A percentile compares a stretch with the other conserved stretches of the same genome.
phyloP scores from a whole-genome alignment of 2,329 filamentous ascomycete species.

The Zymoseptoria brevis region DNA sequence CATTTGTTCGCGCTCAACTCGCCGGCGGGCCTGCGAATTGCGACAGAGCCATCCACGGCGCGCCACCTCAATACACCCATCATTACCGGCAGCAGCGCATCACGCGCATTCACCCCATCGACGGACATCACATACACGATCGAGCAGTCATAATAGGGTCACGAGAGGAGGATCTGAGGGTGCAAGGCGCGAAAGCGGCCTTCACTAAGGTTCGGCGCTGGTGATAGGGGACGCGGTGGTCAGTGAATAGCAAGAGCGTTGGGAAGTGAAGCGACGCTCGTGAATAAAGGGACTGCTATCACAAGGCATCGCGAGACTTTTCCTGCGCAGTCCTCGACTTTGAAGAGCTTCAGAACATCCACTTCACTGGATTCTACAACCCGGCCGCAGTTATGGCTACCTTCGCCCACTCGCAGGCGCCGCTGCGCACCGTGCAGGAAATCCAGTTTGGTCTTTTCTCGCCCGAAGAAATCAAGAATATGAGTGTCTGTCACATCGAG shows the following conservation, averaged over 20 bases:
- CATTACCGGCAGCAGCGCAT: conserved; percentile 14
- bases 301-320: neutral
- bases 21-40: conserved; percentile 26
- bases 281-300: conserved; percentile 6
- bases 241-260: conserved; percentile 3
- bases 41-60: conserved; percentile 8
- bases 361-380: neutral
- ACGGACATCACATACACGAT: conserved; percentile 13
- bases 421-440: conserved; percentile 95
- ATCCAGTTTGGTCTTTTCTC: conserved; percentile 98
- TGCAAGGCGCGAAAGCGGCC: conserved; percentile 23
- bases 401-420: conserved; percentile 87
- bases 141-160: conserved; percentile 10
- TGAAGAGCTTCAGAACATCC: neutral
- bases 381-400: conserved; percentile 70
- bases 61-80: conserved; percentile 6
- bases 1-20: conserved; percentile 15
- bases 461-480: conserved; percentile 96
- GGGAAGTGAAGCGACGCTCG: conserved; percentile 2
- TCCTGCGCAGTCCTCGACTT: neutral
- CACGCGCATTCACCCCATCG: conserved; percentile 21
- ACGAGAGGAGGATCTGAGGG: conserved; percentile 8
- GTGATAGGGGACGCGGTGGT: conserved; percentile 24
- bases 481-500: conserved; percentile 92
- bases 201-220: conserved; percentile 25